Evolutionary conservation across 805 yeast genomes (phyloP).

Genomic region (Saitoella complicata): DNA sequence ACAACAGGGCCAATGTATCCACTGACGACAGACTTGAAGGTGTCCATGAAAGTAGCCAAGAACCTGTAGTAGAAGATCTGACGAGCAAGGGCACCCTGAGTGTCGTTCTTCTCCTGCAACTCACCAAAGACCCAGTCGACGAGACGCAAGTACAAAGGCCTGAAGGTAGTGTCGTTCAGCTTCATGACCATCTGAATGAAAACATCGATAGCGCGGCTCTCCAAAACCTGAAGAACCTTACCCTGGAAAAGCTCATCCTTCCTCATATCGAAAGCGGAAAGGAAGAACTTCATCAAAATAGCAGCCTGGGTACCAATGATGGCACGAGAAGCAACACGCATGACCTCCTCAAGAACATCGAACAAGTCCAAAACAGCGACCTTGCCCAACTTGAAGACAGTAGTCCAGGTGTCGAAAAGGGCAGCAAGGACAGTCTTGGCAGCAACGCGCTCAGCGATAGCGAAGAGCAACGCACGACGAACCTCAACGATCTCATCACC

Average conservation of each 20-base stretch:
- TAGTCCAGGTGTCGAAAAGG: neutral
- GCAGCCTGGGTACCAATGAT: slow-evolving; percentile 33
- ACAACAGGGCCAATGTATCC: slow-evolving; percentile 71
- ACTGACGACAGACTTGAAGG: slow-evolving; percentile 73
- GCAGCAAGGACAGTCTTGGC: neutral
- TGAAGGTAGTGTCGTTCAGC: slow-evolving; percentile 80
- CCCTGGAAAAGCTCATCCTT: slow-evolving; percentile 40
- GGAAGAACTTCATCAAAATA: slow-evolving; percentile 48
- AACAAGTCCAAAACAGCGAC: neutral
- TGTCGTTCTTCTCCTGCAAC: slow-evolving; percentile 24
- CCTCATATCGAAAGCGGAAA: slow-evolving; percentile 51
- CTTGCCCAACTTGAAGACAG: neutral
- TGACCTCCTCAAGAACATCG: slow-evolving; percentile 44
- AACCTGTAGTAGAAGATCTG: slow-evolving; percentile 48
- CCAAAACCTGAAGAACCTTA: slow-evolving; percentile 67
- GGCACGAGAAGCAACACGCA: slow-evolving; percentile 38
- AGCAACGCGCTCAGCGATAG: neutral
- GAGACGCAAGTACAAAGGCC: slow-evolving; percentile 76
- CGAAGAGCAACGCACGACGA: neutral
- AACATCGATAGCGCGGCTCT: slow-evolving; percentile 54
- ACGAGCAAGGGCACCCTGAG: neutral
- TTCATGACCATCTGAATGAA: slow-evolving; percentile 71
- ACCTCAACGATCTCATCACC: neutral
- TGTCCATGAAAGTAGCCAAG: slow-evolving; percentile 69
- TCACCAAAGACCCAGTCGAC: slow-evolving; percentile 88